Evolutionary conservation across 1,284 basidiomycete species (phyloP).

Genomic region (Sanghuangporus baumii): DNA sequence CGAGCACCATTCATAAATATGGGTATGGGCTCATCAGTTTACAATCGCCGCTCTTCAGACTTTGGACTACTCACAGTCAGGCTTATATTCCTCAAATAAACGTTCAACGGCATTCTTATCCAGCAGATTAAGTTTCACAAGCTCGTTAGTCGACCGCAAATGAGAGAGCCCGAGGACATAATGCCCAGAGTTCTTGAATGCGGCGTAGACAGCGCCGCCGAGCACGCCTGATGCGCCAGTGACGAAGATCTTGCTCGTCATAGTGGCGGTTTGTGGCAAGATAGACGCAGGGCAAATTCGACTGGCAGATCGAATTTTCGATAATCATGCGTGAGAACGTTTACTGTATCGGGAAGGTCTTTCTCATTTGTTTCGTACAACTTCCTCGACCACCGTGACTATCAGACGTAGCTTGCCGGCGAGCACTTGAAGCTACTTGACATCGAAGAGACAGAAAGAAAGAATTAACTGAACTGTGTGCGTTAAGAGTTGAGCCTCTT

Average conservation of each 20-base stretch:
- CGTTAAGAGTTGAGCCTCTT: too few species aligned
- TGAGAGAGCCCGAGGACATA: slow-evolving; percentile 58
- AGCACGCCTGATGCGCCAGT: slow-evolving; percentile 76
- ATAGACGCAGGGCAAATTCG: not conserved
- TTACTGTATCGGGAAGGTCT: too few species aligned
- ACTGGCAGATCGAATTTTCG: not conserved
- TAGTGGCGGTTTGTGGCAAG: not conserved
- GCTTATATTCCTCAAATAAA: slow-evolving; percentile 48
- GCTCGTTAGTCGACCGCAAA: slow-evolving; percentile 48
- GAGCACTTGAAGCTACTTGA: too few species aligned
- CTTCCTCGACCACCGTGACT: too few species aligned
- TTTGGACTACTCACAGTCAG: slow-evolving; percentile 45
- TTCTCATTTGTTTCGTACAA: too few species aligned
- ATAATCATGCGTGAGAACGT: not conserved
- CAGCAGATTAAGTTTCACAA: slow-evolving; percentile 57
- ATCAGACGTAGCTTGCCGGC: too few species aligned
- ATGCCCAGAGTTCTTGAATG: slow-evolving; percentile 43
- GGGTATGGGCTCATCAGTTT: slow-evolving; percentile 1
- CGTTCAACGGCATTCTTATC: slow-evolving; percentile 42
- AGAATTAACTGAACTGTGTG: too few species aligned
- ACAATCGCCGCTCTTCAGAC: too few species aligned
- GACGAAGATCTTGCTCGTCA: slow-evolving; percentile 12
- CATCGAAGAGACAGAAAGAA: too few species aligned
- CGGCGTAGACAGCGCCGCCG: slow-evolving; percentile 58
- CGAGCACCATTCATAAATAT: slow-evolving; percentile 1